phyloP scores from a whole-genome alignment of 2,329 filamentous ascomycete genomes.

The Diaporthe destruens region DNA sequence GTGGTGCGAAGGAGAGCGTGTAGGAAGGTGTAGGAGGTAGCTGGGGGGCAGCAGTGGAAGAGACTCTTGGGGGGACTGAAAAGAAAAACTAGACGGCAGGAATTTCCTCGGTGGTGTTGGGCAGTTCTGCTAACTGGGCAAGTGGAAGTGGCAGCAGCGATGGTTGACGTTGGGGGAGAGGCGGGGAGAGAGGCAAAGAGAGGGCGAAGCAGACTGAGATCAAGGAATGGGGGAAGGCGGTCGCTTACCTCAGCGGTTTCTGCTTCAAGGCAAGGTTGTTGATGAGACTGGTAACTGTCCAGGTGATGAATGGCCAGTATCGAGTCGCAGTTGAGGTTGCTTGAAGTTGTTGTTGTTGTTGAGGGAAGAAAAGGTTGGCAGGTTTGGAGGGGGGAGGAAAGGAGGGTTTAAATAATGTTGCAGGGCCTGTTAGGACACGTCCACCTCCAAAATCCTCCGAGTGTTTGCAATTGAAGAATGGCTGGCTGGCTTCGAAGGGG shows the following conservation, averaged over 20 bases:
- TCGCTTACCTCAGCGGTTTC: background rate
- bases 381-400: background rate
- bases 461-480: background rate
- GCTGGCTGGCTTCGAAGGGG: background rate
- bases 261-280: background rate
- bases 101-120: background rate
- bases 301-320: background rate
- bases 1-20: background rate
- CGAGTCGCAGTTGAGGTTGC: background rate
- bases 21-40: no score
- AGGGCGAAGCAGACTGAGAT: background rate
- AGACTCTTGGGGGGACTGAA: background rate
- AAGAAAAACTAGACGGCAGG: background rate
- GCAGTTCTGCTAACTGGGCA: background rate
- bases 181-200: background rate
- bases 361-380: background rate
- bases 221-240: no score
- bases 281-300: background rate
- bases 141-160: background rate
- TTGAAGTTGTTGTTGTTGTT: constrained; percentile 3
- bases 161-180: background rate
- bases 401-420: background rate
- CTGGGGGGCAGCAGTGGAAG: background rate
- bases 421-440: background rate
- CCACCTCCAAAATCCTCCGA: background rate